Base-by-base conservation (phyloP, 306 rosid genomes). In the Trifolium fragiferum region DNA sequence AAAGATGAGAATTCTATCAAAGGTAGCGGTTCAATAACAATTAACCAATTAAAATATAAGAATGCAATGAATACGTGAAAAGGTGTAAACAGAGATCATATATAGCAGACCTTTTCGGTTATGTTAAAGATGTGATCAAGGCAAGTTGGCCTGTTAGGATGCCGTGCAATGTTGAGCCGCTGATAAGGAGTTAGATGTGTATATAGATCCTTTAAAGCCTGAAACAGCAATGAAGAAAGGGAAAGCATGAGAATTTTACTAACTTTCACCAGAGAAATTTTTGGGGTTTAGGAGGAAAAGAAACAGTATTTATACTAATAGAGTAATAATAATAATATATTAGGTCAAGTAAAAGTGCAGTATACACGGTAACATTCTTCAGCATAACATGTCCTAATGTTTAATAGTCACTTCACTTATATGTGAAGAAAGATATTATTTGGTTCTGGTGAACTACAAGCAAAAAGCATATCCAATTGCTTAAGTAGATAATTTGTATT, bases 81-180 rank as follows among this genome's bases (percentile, higher is more conserved):
- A 53, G 43, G 20, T 54, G 27, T 47, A 75, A 69, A 63, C 47
- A 41, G 54, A 21, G 63, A 54, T 8, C 60, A 75, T 13, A 40
- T 72, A 54, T 41, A 50, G 74, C 10, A 68, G 62, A 92, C 99
- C 93, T 83, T 94, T 21, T 94, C 99, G 66, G 99, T 94, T 58
- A 94, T 94, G 90, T 69, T 92, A 62, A 87, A 92, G 61, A 94
- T 71, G 8, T 94, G 99, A 80, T 94, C 99, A 54, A 94, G 97
- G 87, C 82, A 90, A 72, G 99, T 92, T 20, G 99, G 99, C 86
- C 99, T 82, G 92, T 92, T 87, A 74, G 98, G 99, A 85, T 94
- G 99, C 50, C 99, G 85, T 35, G 98, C 99, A 66, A 94, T 86
- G 76, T 69, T 46, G 84, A 92, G 88, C 16, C 97, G 90, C 81